phyloP scores from a whole-genome alignment of 164 flowering plant species.

The Annona cherimola region DNA sequence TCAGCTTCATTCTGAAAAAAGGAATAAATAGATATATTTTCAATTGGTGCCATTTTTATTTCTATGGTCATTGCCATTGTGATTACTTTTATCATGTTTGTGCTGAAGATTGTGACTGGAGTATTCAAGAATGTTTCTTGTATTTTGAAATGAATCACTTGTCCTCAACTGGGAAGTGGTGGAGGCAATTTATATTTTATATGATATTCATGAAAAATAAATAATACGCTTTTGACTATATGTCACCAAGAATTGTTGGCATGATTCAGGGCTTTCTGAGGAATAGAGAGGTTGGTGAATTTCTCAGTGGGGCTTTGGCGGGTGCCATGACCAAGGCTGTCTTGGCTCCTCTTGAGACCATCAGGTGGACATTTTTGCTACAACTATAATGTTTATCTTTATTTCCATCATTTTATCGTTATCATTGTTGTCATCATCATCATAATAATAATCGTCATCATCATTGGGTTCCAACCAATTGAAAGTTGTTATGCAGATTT shows the following conservation, averaged over 20 bases:
- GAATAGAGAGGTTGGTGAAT: constrained; percentile 87
- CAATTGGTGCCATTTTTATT: too few species aligned
- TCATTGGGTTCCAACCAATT: too few species aligned
- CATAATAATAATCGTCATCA: too few species aligned
- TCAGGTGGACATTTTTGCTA: constrained; percentile 44
- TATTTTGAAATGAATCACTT: background rate
- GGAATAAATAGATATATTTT: too few species aligned
- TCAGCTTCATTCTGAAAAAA: too few species aligned
- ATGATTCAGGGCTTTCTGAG: constrained; percentile 48
- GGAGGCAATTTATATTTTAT: background rate
- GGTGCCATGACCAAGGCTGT: constrained; percentile 99
- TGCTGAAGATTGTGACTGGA: background rate
- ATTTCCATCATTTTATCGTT: too few species aligned
- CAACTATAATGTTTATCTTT: too few species aligned
- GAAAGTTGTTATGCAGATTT: too few species aligned
- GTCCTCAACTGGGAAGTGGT: background rate
- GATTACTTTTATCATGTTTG: background rate
- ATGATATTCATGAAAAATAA: background rate
- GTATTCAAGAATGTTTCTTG: background rate
- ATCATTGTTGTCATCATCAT: background rate
- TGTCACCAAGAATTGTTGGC: background rate
- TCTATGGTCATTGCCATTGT: background rate
- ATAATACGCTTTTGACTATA: background rate
- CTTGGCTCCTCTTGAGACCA: constrained; percentile 95
- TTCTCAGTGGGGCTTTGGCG: constrained; percentile 93